Evolutionary conservation across 306 rosid genomes (phyloP).

Genomic region (Lathyrus tuberosus): DNA sequence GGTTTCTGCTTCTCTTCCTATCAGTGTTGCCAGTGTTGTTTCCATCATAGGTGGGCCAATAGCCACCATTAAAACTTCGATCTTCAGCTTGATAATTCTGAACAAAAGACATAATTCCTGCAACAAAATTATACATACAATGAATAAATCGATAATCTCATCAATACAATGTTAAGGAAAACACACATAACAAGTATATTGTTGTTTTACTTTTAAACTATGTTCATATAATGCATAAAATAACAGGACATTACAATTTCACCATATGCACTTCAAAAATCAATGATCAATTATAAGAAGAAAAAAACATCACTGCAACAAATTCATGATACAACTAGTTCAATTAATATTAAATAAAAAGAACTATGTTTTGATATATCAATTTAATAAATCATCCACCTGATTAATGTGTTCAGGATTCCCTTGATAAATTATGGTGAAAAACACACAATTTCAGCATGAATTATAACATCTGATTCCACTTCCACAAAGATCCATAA

Average conservation of each 20-base stretch:
- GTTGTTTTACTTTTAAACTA: too few species aligned
- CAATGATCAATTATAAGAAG: slow-evolving; percentile 2
- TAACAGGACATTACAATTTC: background rate
- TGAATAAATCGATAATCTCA: background rate
- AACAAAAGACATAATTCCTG: slow-evolving; percentile 72
- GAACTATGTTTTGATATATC: background rate
- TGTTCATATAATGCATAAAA: too few species aligned
- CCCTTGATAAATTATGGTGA: too few species aligned
- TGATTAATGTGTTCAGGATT: too few species aligned
- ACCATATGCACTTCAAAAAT: slow-evolving; percentile 17
- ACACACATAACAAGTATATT: too few species aligned
- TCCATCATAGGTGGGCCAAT: slow-evolving; percentile 53
- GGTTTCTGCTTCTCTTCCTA: slow-evolving; percentile 63
- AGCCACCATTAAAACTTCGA: slow-evolving; percentile 49
- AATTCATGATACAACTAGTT: background rate
- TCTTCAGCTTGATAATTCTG: slow-evolving; percentile 62
- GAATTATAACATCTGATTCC: slow-evolving; percentile 24
- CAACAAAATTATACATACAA: slow-evolving; percentile 29
- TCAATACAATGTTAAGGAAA: background rate
- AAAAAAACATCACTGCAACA: background rate
- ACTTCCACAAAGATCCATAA: background rate
- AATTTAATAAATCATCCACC: background rate
- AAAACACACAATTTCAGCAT: background rate
- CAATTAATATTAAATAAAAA: background rate
- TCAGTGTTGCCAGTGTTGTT: slow-evolving; percentile 43